Conservation (phyloP, 2,329 filamentous ascomycete species). For the Clarireedia hainanense region DNA sequence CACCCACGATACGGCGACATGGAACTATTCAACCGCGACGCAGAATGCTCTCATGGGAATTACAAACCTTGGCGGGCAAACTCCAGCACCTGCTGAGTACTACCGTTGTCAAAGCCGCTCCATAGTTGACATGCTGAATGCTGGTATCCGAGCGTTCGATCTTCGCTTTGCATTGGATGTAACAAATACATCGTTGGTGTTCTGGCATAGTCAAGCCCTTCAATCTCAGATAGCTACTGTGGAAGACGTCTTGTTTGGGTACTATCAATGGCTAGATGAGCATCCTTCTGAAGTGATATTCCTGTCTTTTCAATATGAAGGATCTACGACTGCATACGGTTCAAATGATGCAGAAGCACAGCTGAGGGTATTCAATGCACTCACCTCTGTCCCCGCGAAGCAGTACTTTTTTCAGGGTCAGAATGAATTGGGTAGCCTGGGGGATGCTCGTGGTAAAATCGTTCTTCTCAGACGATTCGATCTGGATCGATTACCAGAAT, state of each 20-base stretch:
- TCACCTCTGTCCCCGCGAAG: slow-evolving; percentile 34
- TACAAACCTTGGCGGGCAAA: slow-evolving; percentile 33
- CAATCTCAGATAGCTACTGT: slow-evolving; percentile 37
- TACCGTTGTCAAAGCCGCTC: slow-evolving; percentile 37
- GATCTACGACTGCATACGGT: slow-evolving; percentile 28
- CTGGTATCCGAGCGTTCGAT: slow-evolving; percentile 43
- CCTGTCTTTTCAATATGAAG: slow-evolving; percentile 41
- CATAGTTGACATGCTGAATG: slow-evolving; percentile 35
- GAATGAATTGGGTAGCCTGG: slow-evolving; percentile 46
- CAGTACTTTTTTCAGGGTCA: slow-evolving; percentile 34
- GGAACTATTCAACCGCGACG: slow-evolving; percentile 40
- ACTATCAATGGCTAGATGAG: slow-evolving; percentile 40
- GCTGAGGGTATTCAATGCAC: slow-evolving; percentile 29
- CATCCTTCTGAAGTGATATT: slow-evolving; percentile 39
- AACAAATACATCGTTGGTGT: slow-evolving; percentile 37
- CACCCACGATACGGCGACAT: slow-evolving; percentile 42
- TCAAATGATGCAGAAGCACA: slow-evolving; percentile 33
- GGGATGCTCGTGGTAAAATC: slow-evolving; percentile 71
- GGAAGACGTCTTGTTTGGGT: slow-evolving; percentile 38
- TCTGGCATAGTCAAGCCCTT: slow-evolving; percentile 40
- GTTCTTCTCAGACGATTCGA: slow-evolving; percentile 78
- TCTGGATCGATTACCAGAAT: slow-evolving; percentile 39
- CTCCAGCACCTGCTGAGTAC: slow-evolving; percentile 22
- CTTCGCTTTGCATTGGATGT: slow-evolving; percentile 42
- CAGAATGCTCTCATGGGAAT: slow-evolving; percentile 34